These are phyloP conservation scores for Colletotrichum tabaci DNA, from an alignment of 2,329 filamentous ascomycete species.

Conservation along the genomic window DNA sequence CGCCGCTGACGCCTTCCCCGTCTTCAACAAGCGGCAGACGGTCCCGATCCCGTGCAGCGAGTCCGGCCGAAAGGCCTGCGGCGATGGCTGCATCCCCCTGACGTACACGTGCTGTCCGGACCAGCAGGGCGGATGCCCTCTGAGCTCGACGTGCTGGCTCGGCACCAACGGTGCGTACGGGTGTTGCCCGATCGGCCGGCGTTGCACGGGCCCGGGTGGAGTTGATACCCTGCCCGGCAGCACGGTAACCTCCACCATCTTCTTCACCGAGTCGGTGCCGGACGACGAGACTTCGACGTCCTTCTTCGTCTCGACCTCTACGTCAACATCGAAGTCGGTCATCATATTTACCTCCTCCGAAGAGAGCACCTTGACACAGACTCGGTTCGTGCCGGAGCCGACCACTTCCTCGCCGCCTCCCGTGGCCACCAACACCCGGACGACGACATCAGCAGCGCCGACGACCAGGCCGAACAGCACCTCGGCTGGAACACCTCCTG, in stretches of 20 bases:
- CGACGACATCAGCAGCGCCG: neutral
- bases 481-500: slow-evolving; percentile 1
- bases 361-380: neutral
- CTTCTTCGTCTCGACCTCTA: neutral
- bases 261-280: slow-evolving; percentile 10
- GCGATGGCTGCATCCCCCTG: slow-evolving; percentile 48
- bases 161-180: slow-evolving; percentile 47
- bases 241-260: slow-evolving; percentile 12
- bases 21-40: slow-evolving; percentile 44
- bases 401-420: neutral
- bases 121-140: slow-evolving; percentile 47
- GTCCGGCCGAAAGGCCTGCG: slow-evolving; percentile 47
- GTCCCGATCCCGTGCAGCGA: slow-evolving; percentile 46
- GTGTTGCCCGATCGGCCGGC: slow-evolving; percentile 50
- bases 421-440: neutral
- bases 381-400: neutral
- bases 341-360: slow-evolving; percentile 19
- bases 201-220: slow-evolving; percentile 48
- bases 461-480: neutral
- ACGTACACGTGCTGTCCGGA: slow-evolving; percentile 51
- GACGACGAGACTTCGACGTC: slow-evolving; percentile 10
- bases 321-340: neutral
- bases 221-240: slow-evolving; percentile 38
- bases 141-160: slow-evolving; percentile 45
- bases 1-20: slow-evolving; percentile 40